A percentile compares a stretch with the other conserved stretches of the same genome.
These are phyloP conservation scores for Silybum marianum DNA, from an alignment of 129 eudicot genomes.

Conservation along the genomic window DNA sequence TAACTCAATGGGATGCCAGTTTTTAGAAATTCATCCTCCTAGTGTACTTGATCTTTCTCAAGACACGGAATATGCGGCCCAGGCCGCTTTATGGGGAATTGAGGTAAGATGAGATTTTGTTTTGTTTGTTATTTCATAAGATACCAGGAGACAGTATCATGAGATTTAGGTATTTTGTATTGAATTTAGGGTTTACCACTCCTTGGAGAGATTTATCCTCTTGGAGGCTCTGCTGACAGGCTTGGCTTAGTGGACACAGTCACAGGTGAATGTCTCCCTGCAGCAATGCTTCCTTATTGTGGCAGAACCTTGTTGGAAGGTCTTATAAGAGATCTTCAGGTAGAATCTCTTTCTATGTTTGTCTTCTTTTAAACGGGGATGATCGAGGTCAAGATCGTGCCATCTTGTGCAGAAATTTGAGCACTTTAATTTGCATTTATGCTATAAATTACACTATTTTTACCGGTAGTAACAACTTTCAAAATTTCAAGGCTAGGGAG, in stretches of 20 bases:
- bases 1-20: constrained; percentile 43
- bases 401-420: constrained; percentile 1
- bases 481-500: constrained; percentile 85
- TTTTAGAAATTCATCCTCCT: constrained; percentile 88
- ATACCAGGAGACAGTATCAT: not conserved
- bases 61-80: constrained; percentile 85
- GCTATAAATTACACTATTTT: not conserved
- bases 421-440: constrained; percentile 21
- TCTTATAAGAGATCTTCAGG: constrained; percentile 99
- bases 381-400: not conserved
- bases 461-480: constrained; percentile 25
- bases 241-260: constrained; percentile 86
- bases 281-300: constrained; percentile 97
- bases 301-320: constrained; percentile 96
- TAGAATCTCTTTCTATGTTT: constrained; percentile 34
- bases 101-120: constrained; percentile 52
- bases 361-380: constrained; percentile 6
- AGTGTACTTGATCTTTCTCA: constrained; percentile 72
- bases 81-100: constrained; percentile 98
- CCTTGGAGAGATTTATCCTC: constrained; percentile 98
- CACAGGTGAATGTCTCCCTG: constrained; percentile 99
- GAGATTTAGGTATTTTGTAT: constrained; percentile 16
- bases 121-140: constrained; percentile 7
- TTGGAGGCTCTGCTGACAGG: constrained; percentile 99
- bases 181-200: constrained; percentile 88